Percentiles rank a stretch among this genome's conserved stretches.
phyloP scores from a whole-genome alignment of 2,329 filamentous ascomycete species.

The Chlorencoelia australis region DNA sequence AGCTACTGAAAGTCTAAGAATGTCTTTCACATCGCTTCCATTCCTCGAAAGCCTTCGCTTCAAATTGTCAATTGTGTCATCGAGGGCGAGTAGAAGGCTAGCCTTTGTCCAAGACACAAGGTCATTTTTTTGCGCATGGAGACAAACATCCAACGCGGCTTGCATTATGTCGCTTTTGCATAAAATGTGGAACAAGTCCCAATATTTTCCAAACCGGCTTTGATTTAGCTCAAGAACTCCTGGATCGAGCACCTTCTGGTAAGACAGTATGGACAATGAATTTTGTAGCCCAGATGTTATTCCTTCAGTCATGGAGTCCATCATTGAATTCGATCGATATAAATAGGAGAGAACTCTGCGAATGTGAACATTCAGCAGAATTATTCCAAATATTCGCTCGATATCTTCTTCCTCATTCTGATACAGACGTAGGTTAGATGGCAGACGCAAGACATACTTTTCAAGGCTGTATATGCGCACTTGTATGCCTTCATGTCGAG shows the following conservation, averaged over 20 bases:
- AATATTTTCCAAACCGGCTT: slow-evolving; percentile 2
- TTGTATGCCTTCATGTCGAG: slow-evolving; percentile 2
- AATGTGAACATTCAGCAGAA: slow-evolving; percentile 8
- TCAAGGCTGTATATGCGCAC: slow-evolving; percentile 3
- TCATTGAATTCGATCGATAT: slow-evolving; percentile 4
- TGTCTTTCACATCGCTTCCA: slow-evolving; percentile 13
- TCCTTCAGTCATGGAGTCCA: slow-evolving; percentile 3
- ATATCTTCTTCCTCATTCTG: slow-evolving; percentile 3
- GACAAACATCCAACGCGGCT: slow-evolving; percentile 9
- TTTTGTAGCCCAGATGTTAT: slow-evolving; percentile 7
- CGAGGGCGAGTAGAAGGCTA: slow-evolving; percentile 10
- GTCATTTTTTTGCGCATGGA: slow-evolving; percentile 4
- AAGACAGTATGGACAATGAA: slow-evolving; percentile 9
- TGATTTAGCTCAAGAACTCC: slow-evolving; percentile 2
- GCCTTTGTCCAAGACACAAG: slow-evolving; percentile 12
- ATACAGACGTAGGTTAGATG: slow-evolving; percentile 1
- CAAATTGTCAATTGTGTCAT: slow-evolving; percentile 8
- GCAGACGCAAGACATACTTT: slow-evolving; percentile 1
- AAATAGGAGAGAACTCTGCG: slow-evolving; percentile 10
- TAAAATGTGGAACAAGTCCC: slow-evolving; percentile 13
- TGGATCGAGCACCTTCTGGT: slow-evolving; percentile 11
- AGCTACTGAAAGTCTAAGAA: slow-evolving; percentile 9
- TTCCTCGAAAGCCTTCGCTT: slow-evolving; percentile 8
- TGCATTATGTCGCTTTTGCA: slow-evolving; percentile 13
- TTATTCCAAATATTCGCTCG: slow-evolving; percentile 5